Evolutionary conservation across 495 filamentous ascomycete genomes (phyloP), one percentile per base, ranked within the genome.

Genomic region (Terfezia boudieri): DNA sequence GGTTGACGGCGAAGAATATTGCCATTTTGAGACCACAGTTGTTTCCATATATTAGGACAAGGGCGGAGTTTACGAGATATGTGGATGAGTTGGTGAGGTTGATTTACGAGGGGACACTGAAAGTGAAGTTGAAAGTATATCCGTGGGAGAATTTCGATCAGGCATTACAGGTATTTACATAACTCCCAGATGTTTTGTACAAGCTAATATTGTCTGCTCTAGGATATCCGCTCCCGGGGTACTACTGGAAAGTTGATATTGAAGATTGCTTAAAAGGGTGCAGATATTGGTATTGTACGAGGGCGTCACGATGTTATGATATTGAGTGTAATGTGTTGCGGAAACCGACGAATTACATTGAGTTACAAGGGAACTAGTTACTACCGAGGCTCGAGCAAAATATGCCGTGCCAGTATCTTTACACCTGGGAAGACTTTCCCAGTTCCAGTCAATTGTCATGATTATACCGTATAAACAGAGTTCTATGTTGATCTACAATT

Each of bases 191-290:
- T 26, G 12, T 49, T 59, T n/a, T 58, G 56, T 8, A 56, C 20
- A 20, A 36, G 8, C 9, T 32, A 7, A 32, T 32, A 32, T 32
- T 32, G 1, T 4, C 26, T 32, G 23, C 53, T 16, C 52, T 54
- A 76, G 64, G 90, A 95, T 69, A 68, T 96, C 35, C 84, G 92
- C 67, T 76, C 83, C 26, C 70, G 88, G 52, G 82, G 81, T 70
- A 86, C 84, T 0, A 89, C 78, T 37, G 89, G 90, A 14, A 96
- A 93, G 73, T 63, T 86, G 54, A 53, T 79, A 56, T 61, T 79
- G 53, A 76, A 74, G 32, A 52, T 59, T 17, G 4, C 4, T 46
- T 14, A 9, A 20, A 43, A 43, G 16, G 41, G 26, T 32, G 26
- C 0, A 32, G 26, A 32, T 32, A 32, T 32, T 32, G 26, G 7